phyloP scores from a whole-genome alignment of 352 stramenopile genomes.

The Pythium oligandrum region DNA sequence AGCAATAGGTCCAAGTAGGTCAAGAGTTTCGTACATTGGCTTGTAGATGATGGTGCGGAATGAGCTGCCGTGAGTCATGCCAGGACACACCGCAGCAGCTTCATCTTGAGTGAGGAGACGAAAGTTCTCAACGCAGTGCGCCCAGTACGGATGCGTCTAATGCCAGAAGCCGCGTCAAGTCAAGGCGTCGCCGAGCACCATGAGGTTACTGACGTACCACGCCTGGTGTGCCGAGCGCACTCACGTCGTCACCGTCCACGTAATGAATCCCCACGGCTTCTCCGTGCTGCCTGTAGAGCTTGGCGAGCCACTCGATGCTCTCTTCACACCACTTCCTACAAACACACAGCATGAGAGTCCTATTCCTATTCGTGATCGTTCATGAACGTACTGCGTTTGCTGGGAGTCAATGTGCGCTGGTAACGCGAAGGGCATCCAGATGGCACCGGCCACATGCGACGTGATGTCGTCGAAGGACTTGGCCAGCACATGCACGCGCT shows the following conservation, averaged over 20 bases:
- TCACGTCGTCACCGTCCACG: slow-evolving; percentile 42
- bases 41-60: slow-evolving; percentile 71
- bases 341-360: not conserved
- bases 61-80: slow-evolving; percentile 40
- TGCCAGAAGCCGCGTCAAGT: too few species aligned
- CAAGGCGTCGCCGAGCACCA: too few species aligned
- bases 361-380: not conserved
- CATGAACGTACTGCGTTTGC: slow-evolving; percentile 26
- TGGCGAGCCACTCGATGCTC: slow-evolving; percentile 52
- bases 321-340: slow-evolving; percentile 58
- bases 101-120: slow-evolving; percentile 37
- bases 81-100: slow-evolving; percentile 26
- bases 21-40: slow-evolving; percentile 19
- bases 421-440: slow-evolving; percentile 73
- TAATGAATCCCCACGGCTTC: slow-evolving; percentile 47
- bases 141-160: slow-evolving; percentile 56
- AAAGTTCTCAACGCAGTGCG: slow-evolving; percentile 57
- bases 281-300: slow-evolving; percentile 31
- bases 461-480: slow-evolving; percentile 49
- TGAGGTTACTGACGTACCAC: slow-evolving; percentile 18
- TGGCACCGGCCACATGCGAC: slow-evolving; percentile 61
- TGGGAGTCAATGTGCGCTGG: slow-evolving; percentile 26
- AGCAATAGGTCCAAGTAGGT: not conserved
- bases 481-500: slow-evolving; percentile 39
- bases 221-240: slow-evolving; percentile 22